phyloP scores from a whole-genome alignment of 2,329 filamentous ascomycete genomes.

The Bipolaris bicolor region DNA sequence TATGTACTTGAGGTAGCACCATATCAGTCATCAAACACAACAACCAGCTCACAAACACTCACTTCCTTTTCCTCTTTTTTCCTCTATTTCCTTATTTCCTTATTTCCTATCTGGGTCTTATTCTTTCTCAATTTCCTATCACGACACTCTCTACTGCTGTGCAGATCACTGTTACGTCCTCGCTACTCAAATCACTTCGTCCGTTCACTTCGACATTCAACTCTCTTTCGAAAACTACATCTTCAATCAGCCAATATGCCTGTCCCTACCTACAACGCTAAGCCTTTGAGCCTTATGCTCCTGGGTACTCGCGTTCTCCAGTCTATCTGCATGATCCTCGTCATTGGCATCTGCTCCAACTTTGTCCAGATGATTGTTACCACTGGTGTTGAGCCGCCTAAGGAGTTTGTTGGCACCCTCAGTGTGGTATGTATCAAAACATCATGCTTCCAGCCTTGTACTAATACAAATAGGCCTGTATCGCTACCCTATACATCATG shows the following conservation, averaged over 20 bases:
- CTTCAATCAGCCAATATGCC: slow-evolving; percentile 53
- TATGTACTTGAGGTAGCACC: slow-evolving; percentile 25
- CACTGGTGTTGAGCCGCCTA: slow-evolving; percentile 68
- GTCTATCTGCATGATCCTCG: slow-evolving; percentile 71
- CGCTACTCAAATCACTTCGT: slow-evolving; percentile 31
- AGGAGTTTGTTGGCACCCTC: slow-evolving; percentile 78
- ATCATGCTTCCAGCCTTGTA: background rate
- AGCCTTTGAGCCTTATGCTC: slow-evolving; percentile 75
- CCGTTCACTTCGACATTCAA: slow-evolving; percentile 26
- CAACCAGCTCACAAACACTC: slow-evolving; percentile 40
- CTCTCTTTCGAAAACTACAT: slow-evolving; percentile 16
- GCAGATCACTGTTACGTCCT: slow-evolving; percentile 45
- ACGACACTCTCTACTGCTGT: slow-evolving; percentile 42
- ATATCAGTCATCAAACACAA: slow-evolving; percentile 41
- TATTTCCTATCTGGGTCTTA: slow-evolving; percentile 40
- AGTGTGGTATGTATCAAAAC: slow-evolving; percentile 68
- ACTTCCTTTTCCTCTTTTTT: slow-evolving; percentile 45
- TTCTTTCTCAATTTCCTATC: slow-evolving; percentile 17
- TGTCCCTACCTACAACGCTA: slow-evolving; percentile 69
- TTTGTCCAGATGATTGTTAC: slow-evolving; percentile 79
- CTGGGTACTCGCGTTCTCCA: slow-evolving; percentile 74
- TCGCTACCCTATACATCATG: slow-evolving; percentile 76
- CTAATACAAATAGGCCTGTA: slow-evolving; percentile 66
- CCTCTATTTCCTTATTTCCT: slow-evolving; percentile 45
- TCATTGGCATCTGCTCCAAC: slow-evolving; percentile 81